Conservation (phyloP, 148 eudicot species). For the Fagopyrum esculentum region DNA sequence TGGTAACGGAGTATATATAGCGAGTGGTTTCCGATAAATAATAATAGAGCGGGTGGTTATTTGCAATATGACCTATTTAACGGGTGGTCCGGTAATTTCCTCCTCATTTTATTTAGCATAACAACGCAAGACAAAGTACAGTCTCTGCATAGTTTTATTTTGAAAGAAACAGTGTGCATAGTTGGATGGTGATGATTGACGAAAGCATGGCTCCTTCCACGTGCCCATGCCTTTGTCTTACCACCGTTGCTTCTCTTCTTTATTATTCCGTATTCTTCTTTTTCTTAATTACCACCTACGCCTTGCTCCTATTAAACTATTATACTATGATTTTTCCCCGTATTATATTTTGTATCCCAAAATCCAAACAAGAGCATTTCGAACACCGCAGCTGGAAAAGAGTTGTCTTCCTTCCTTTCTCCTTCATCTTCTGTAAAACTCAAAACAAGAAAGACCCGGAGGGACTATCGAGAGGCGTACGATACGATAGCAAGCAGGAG, state of each 20-base stretch:
- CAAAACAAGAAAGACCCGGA: not conserved
- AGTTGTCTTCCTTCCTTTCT: not conserved
- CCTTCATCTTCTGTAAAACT: not conserved
- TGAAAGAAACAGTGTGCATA: not conserved
- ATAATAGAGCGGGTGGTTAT: too few relatives aligned
- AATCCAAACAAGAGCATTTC: conserved; percentile 5
- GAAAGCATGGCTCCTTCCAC: not conserved
- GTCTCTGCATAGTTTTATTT: not conserved
- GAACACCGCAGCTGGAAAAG: conserved; percentile 8
- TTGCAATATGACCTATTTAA: too few relatives aligned
- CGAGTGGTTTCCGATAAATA: too few relatives aligned
- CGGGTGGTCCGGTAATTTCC: too few relatives aligned
- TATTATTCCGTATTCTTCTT: not conserved
- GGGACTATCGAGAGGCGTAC: not conserved
- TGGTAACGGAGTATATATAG: too few relatives aligned
- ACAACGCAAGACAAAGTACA: not conserved
- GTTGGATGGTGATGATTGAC: not conserved
- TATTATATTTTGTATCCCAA: not conserved
- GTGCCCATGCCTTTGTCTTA: not conserved
- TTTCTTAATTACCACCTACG: not conserved
- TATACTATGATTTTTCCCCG: not conserved
- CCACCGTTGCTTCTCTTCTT: not conserved
- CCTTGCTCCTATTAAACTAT: not conserved
- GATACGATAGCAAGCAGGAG: too few relatives aligned
- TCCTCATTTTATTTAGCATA: too few relatives aligned